Percentiles rank a stretch among this genome's conserved stretches.
phyloP scores from a whole-genome alignment of 257 asterid species.

The Linderniella brevidens region DNA sequence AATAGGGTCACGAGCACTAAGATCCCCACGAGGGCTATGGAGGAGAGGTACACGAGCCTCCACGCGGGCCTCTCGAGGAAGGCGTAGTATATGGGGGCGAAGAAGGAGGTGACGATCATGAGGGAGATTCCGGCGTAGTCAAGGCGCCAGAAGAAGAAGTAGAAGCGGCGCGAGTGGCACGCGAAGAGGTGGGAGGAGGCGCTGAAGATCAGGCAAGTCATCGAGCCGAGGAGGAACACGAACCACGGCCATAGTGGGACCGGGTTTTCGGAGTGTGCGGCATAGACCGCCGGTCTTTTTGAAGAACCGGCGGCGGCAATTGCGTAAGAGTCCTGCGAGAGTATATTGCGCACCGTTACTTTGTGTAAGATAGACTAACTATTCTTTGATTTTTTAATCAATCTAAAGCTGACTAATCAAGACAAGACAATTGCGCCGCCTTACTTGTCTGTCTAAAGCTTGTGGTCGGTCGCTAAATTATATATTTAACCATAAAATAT shows the following conservation, averaged over 20 bases:
- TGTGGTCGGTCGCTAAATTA: too few relatives aligned
- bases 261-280: slow-evolving; percentile 13
- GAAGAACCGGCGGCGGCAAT: slow-evolving; percentile 29
- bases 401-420: too few relatives aligned
- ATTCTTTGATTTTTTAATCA: too few relatives aligned
- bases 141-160: slow-evolving; percentile 81
- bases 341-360: too few relatives aligned
- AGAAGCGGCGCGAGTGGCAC: slow-evolving; percentile 70
- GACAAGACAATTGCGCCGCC: too few relatives aligned
- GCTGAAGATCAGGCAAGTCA: slow-evolving; percentile 63
- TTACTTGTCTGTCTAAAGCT: too few relatives aligned
- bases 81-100: slow-evolving; percentile 62
- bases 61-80: slow-evolving; percentile 47
- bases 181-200: slow-evolving; percentile 70
- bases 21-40: slow-evolving; percentile 41
- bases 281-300: slow-evolving; percentile 24
- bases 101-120: slow-evolving; percentile 80
- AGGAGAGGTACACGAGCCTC: slow-evolving; percentile 42
- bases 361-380: too few relatives aligned
- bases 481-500: too few relatives aligned
- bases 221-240: slow-evolving; percentile 74
- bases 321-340: neutral
- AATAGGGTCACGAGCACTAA: slow-evolving; percentile 46
- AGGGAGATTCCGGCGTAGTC: slow-evolving; percentile 78
- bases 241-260: slow-evolving; percentile 87